phyloP scores from a whole-genome alignment of 371 early-diverging fungal species.

The Actinomucor elegans region DNA sequence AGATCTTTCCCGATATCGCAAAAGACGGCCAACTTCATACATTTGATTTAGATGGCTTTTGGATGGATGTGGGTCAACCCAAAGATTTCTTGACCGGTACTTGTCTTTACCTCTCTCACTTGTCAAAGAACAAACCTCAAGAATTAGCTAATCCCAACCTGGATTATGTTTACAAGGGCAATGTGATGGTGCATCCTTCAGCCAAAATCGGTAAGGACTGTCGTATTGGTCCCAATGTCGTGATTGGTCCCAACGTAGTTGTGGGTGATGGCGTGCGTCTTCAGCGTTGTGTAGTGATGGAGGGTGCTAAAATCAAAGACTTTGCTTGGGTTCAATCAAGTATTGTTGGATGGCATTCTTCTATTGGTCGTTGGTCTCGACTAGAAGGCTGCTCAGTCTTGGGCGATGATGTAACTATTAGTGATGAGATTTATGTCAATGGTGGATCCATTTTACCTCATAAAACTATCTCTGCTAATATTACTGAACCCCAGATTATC shows the following conservation, averaged over 20 bases:
- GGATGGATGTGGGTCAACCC: slow-evolving; percentile 99
- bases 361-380: slow-evolving; percentile 93
- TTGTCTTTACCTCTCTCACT: slow-evolving; percentile 87
- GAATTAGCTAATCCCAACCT: slow-evolving; percentile 66
- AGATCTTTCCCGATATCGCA: slow-evolving; percentile 97
- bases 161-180: slow-evolving; percentile 78
- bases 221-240: slow-evolving; percentile 95
- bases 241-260: slow-evolving; percentile 90
- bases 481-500: slow-evolving; percentile 94
- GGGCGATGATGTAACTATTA: slow-evolving; percentile 94
- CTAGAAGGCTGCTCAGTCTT: slow-evolving; percentile 93
- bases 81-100: slow-evolving; percentile 98
- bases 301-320: slow-evolving; percentile 87
- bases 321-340: slow-evolving; percentile 90
- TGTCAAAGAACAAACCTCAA: slow-evolving; percentile 75
- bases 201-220: slow-evolving; percentile 94
- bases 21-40: slow-evolving; percentile 82
- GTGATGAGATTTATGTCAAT: slow-evolving; percentile 93
- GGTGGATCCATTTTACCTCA: slow-evolving; percentile 95
- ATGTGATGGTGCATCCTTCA: slow-evolving; percentile 89
- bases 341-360: slow-evolving; percentile 98
- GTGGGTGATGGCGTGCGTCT: slow-evolving; percentile 97
- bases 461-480: slow-evolving; percentile 84
- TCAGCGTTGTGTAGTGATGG: slow-evolving; percentile 89
- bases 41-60: slow-evolving; percentile 97